Evolutionary conservation across 78 protist species (phyloP), one percentile per base, ranked within the genome.

Genomic region (Dictyostelium firmibasis): DNA sequence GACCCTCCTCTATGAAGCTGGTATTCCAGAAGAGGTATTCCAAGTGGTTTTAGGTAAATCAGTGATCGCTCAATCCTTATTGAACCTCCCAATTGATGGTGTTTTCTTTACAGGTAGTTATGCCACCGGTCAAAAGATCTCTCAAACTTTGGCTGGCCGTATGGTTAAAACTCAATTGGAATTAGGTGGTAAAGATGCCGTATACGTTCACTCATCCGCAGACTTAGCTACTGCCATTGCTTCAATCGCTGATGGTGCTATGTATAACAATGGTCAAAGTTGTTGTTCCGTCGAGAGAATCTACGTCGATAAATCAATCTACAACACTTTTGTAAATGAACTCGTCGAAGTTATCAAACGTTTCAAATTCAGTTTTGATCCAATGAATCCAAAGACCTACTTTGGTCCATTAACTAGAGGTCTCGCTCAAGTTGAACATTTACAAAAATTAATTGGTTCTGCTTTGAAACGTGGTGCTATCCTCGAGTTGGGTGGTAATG

Each of bases 241-340:
- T 4, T 81, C 92, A 4, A 60, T 93, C 43, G 96, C 96, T 1
- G 96, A 93, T 82, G 96, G 96, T 64, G 96, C 96, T 2, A 86
- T 93, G 93, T 93, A 93, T 67, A 93, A 93, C 76, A 93, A 76
- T 27, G 96, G 96, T 50, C 96, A 93, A 74, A 29, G 84, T n/a
- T 93, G 96, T 60, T 93, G 96, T 47, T 93, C 96, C 1, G 96
- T 93, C 10, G 96, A 93, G n/a, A 82, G 96, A 47, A 93, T 93
- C 64, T 93, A 93, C 83, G 96, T 93, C 41, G 84, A 93, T 62
- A 53, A 84, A 27, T 85, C 86, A 67, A 82, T 93, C 62, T 78
- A 93, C 81, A 81, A 84, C 14, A 0, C 60, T 18, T 93, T 93
- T 16, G 81, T 78, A 9, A 50, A 78, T 29, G 84, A 82, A 23